Conservation (phyloP, 1,139 yeast genomes). For the Yamadazyma siamensis region DNA sequence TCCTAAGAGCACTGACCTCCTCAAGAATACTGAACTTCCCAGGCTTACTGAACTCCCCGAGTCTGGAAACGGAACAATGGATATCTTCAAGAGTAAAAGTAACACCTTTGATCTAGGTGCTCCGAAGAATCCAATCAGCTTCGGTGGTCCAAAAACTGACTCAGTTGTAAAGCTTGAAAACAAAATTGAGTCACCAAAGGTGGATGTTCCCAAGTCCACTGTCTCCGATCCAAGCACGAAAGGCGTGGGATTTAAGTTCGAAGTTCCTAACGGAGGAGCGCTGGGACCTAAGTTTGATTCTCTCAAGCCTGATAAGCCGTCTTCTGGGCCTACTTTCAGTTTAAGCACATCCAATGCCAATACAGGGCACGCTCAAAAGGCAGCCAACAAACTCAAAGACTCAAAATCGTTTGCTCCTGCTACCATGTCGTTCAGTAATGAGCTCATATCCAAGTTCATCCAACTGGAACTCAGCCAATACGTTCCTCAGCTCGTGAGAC, state of each 20-base stretch:
- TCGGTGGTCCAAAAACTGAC: neutral
- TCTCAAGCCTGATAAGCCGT: too few relatives aligned
- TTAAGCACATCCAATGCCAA: neutral
- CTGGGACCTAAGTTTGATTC: neutral
- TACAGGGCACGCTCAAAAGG: neutral
- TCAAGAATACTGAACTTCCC: too few relatives aligned
- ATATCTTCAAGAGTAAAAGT: too few relatives aligned
- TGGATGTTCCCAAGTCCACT: neutral
- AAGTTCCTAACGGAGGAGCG: too few relatives aligned
- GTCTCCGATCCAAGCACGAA: neutral
- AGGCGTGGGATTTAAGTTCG: too few relatives aligned
- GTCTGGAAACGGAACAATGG: too few relatives aligned
- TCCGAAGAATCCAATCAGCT: too few relatives aligned
- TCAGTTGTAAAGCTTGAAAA: too few relatives aligned
- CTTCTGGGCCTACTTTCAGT: too few relatives aligned
- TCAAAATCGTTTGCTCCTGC: neutral
- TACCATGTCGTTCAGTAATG: slow-evolving; percentile 13
- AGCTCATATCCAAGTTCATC: slow-evolving; percentile 29
- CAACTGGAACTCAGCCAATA: slow-evolving; percentile 23
- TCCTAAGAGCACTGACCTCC: too few relatives aligned
- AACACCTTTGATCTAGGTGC: too few relatives aligned
- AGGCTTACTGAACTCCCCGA: neutral
- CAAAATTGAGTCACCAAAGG: too few relatives aligned
- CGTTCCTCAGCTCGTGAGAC: slow-evolving; percentile 23
- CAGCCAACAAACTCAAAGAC: neutral